Evolutionary conservation across 805 yeast genomes (phyloP), one percentile per base, ranked within the genome.

Genomic region (Yarrowia phangngaensis): DNA sequence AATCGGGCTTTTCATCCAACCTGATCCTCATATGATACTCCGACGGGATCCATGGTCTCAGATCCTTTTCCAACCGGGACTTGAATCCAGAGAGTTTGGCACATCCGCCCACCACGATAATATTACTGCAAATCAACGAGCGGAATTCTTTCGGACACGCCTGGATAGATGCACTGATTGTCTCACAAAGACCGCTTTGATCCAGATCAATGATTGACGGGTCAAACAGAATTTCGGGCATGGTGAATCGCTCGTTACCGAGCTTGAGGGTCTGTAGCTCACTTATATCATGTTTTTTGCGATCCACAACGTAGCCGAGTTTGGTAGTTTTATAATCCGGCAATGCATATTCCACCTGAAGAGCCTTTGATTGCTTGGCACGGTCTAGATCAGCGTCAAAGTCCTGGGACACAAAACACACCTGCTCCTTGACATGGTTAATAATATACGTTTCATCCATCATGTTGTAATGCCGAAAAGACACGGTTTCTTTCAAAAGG

Each of bases 391-490:
- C 74, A 15, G 61, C 57, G 16, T 64, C 66, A 57, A 79, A 85
- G 57, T 84, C 77, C 15, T 56, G 53, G 0, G 90, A 78, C n/a
- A 85, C 76, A 69, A 76, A 79, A 63, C 85, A 74, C 27, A 90
- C 68, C 52, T 75, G 70, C 60, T 89, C 96, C 60, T 92, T 92
- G 55, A 94, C 84, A 38, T 83, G 80, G 60, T 88, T 86, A 40
- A 92, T 80, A 36, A 92, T 66, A 2, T 84, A 70, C 0, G 95
- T 82, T 64, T 94, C 99, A 53, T 92, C 96, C 61, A 86, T 80
- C 56, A 92, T 88, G 60, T 92, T 90, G 63, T 89, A 92, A 67
- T 92, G 92, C 48, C 97, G 72, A 60, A 84, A 92, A 2, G 96
- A 86, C 9, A 90, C 76, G 40, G 85, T 72, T 60, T 92, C 97